Evolutionary conservation across 106 monocot genomes (phyloP), one percentile per base, ranked within the genome.

Genomic region (Acorus calamus): DNA sequence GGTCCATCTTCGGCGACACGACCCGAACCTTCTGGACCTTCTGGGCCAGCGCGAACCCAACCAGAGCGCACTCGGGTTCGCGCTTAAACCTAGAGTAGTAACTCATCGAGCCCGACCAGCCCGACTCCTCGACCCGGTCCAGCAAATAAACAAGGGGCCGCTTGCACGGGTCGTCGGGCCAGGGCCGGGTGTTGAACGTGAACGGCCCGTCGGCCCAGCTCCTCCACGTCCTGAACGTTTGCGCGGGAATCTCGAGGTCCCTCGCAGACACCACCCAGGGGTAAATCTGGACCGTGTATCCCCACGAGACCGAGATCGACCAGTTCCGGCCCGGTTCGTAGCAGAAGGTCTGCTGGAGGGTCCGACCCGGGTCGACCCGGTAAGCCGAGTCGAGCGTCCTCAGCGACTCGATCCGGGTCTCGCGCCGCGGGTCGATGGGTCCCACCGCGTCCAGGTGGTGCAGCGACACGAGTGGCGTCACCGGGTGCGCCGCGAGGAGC

Each of bases 261-360:
- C 55, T 52, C 6, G 86, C 71, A 4, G 68, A 7, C 4, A 84
- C 4, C 10, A 73, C 50, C 56, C 57, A 69, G 0, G 86, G 83
- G 77, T 89, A 89, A 4, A 94, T 14, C 67, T 83, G 86, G 41
- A 65, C 89, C 0, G 83, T 80, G 77, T 89, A 94, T 4, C 89
- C 93, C 89, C 93, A 94, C 3, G 93, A 79, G 11, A 94, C 83
- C 8, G 89, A 89, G 42, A 89, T 71, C 6, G 93, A 86, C 86
- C 89, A 84, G 47, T 69, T 74, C 66, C 48, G 70, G 0, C 59
- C 42, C 0, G 44, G 28, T 14, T 81, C 74, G 70, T 89, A 94
- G 77, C 93, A 89, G 62, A 89, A 68, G 47, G 69, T 69, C 62
- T 94, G 93, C 71, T 86, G 86, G 8, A 94, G 64, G 3, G 49